Percentiles rank a stretch among this genome's conserved stretches.
Conservation (phyloP, 805 yeast species). For the Blastobotrys robertii region DNA sequence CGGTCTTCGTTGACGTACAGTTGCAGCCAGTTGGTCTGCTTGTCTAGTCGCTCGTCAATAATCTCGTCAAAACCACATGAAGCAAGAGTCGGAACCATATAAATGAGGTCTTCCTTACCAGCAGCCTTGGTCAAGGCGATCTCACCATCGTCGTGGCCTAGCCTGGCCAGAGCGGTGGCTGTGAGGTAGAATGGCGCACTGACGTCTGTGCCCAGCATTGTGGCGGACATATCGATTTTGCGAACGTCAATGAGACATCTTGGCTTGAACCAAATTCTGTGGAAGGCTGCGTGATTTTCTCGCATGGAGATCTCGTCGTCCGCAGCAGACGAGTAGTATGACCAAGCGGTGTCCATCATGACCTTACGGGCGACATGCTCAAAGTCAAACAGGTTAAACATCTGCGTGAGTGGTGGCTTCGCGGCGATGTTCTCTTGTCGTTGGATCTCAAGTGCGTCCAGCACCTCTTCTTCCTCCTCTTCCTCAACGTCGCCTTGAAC, state of each 20-base stretch:
- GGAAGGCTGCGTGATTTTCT: slow-evolving; percentile 86
- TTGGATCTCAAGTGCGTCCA: slow-evolving; percentile 33
- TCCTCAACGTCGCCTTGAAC: slow-evolving; percentile 15
- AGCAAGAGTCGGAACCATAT: slow-evolving; percentile 90
- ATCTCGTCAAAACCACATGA: slow-evolving; percentile 84
- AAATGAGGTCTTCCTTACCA: slow-evolving; percentile 57
- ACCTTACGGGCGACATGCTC: slow-evolving; percentile 78
- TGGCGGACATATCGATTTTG: slow-evolving; percentile 58
- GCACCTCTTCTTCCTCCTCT: slow-evolving; percentile 30
- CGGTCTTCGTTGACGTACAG: slow-evolving; percentile 75
- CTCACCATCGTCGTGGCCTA: slow-evolving; percentile 94
- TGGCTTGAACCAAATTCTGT: slow-evolving; percentile 81
- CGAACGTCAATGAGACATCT: slow-evolving; percentile 70
- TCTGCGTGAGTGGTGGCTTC: slow-evolving; percentile 60
- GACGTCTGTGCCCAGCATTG: slow-evolving; percentile 62
- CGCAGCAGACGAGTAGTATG: slow-evolving; percentile 83
- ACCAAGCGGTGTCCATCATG: slow-evolving; percentile 77
- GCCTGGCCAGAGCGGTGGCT: slow-evolving; percentile 86
- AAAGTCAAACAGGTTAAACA: slow-evolving; percentile 76
- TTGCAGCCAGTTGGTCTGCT: slow-evolving; percentile 83
- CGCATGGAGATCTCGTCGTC: slow-evolving; percentile 88
- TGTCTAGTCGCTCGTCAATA: slow-evolving; percentile 52
- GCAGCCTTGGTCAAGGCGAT: slow-evolving; percentile 78
- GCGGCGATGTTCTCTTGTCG: slow-evolving; percentile 35
- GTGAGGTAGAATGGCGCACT: slow-evolving; percentile 78